phyloP scores from a whole-genome alignment of 1,284 basidiomycete species.

The Pseudomicrostroma phylloplanum region DNA sequence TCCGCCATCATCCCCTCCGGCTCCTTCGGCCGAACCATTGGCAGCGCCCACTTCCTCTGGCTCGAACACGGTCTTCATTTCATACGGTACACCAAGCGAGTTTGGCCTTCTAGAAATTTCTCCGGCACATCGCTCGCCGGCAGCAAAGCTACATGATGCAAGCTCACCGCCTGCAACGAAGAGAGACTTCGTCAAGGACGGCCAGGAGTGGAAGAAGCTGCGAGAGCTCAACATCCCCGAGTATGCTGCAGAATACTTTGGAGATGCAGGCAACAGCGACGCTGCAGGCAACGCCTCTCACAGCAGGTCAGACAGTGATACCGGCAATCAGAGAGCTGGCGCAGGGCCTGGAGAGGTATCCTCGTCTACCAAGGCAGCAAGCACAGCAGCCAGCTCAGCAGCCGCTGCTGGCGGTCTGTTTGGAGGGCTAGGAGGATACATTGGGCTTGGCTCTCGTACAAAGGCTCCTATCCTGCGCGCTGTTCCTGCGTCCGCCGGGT shows the following conservation, averaged over 20 bases:
- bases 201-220: background rate
- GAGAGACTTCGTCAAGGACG: slow-evolving; percentile 3
- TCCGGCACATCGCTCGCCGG: slow-evolving; percentile 24
- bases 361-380: background rate
- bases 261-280: background rate
- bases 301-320: slow-evolving; percentile 5
- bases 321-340: slow-evolving; percentile 3
- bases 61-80: slow-evolving; percentile 62
- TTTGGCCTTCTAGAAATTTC: slow-evolving; percentile 67
- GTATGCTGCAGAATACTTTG: slow-evolving; percentile 4
- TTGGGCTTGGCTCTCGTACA: slow-evolving; percentile 68
- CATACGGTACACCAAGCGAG: slow-evolving; percentile 65
- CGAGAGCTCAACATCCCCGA: slow-evolving; percentile 5
- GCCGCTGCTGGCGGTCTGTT: slow-evolving; percentile 59
- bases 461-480: slow-evolving; percentile 63
- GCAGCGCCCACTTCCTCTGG: background rate
- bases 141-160: slow-evolving; percentile 16
- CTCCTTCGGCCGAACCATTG: background rate
- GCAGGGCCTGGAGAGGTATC: slow-evolving; percentile 4
- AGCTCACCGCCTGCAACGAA: background rate
- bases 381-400: slow-evolving; percentile 6
- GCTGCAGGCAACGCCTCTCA: background rate
- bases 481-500: slow-evolving; percentile 51
- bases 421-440: slow-evolving; percentile 75
- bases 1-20: slow-evolving; percentile 49